Conservation (phyloP, 768 basidiomycete species). For the Sporobolomyces roseus region DNA sequence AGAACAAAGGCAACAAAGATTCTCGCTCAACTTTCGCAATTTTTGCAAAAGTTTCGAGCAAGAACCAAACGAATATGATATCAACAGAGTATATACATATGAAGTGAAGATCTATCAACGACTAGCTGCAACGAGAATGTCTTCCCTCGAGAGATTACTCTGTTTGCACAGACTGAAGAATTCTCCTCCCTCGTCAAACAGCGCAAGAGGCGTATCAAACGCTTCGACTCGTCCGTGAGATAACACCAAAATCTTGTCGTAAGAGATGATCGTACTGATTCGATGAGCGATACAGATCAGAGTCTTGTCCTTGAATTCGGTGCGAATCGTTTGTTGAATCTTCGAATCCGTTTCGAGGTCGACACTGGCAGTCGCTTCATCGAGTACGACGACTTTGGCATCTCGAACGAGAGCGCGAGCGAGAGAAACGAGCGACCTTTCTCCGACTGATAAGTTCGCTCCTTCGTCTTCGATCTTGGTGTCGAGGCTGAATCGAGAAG, state of each 20-base stretch:
- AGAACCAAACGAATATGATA: no score
- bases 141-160: constrained; percentile 55
- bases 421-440: constrained; percentile 79
- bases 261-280: constrained; percentile 50
- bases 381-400: constrained; percentile 73
- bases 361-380: constrained; percentile 50
- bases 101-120: no score
- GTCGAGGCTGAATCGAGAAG: constrained; percentile 68
- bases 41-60: no score
- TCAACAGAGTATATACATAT: no score
- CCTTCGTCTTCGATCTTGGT: constrained; percentile 80
- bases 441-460: constrained; percentile 41
- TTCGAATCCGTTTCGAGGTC: constrained; percentile 72
- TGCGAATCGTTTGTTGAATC: constrained; percentile 82
- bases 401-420: constrained; percentile 83
- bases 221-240: constrained; percentile 65
- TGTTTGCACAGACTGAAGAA: constrained; percentile 63
- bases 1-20: neutral
- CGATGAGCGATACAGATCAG: constrained; percentile 49
- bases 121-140: constrained; percentile 49
- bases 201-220: constrained; percentile 50
- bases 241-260: constrained; percentile 81
- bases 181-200: constrained; percentile 55
- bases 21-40: neutral
- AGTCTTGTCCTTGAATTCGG: constrained; percentile 72